A percentile compares a stretch with the other conserved stretches of the same genome.
Conservation (phyloP, 1,284 basidiomycete species). For the Microbotryum intermedium region DNA sequence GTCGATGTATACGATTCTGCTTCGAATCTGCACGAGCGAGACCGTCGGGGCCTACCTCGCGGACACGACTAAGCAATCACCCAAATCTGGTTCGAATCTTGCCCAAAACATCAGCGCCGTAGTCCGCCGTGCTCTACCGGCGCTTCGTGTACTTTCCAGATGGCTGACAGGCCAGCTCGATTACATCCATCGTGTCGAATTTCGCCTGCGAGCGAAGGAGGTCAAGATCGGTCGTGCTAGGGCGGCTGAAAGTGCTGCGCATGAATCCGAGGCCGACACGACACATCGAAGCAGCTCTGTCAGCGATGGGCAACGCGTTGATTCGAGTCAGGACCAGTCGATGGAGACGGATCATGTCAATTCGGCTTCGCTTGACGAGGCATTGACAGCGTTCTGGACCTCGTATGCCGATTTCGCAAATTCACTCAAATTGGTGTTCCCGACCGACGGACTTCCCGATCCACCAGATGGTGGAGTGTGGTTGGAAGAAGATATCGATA, state of each 20-base stretch:
- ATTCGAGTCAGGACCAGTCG: not conserved
- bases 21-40: slow-evolving; percentile 56
- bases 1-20: slow-evolving; percentile 55
- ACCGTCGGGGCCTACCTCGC: slow-evolving; percentile 38
- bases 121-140: slow-evolving; percentile 75
- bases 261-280: not conserved
- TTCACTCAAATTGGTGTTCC: slow-evolving; percentile 60
- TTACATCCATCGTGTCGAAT: slow-evolving; percentile 48
- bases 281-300: not conserved
- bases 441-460: slow-evolving; percentile 54
- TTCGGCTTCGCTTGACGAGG: not conserved
- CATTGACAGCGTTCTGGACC: slow-evolving; percentile 57
- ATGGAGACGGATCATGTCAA: not conserved
- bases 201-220: slow-evolving; percentile 13
- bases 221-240: slow-evolving; percentile 4
- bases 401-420: slow-evolving; percentile 61
- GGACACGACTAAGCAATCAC: slow-evolving; percentile 36
- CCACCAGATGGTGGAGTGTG: slow-evolving; percentile 47
- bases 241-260: not conserved
- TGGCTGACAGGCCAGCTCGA: slow-evolving; percentile 76
- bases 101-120: slow-evolving; percentile 75
- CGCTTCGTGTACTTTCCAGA: slow-evolving; percentile 75
- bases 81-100: slow-evolving; percentile 39
- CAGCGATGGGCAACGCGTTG: not conserved
- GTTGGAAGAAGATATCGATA: slow-evolving; percentile 87